Evolutionary conservation across 73 alveolate species (phyloP), one percentile per base, ranked within the genome.

Genomic region (Paramecium bursaria): DNA sequence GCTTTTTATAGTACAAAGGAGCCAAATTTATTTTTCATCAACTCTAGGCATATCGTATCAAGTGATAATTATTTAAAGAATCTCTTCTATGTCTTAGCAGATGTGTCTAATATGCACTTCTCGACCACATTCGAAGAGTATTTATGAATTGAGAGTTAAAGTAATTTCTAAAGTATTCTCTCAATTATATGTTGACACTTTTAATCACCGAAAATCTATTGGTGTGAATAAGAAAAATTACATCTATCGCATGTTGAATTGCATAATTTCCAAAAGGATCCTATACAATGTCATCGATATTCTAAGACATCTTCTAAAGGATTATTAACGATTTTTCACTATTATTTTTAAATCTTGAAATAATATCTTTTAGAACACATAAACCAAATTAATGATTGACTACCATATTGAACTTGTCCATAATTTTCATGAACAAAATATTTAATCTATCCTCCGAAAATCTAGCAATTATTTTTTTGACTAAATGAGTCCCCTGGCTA

Each of bases 191-290:
- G 55, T 7, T 17, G 22, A 9, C 82, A 67, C 21, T 67, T 67
- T 22, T 67, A 3, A 67, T 67, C 82, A 2, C 82, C 82, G 11
- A 25, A 67, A 25, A 42, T 47, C 82, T 67, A 39, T 6, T 0
- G 7, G 15, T 3, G 9, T 22, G n/a, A 42, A 11, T 15, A 3
- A 14, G 21, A 35, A 55, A 27, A 26, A 7, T 26, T 57, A 67
- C 82, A 67, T 67, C 82, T 2, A 67, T 67, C 17, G 35, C 82
- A 39, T 67, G 82, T 67, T 67, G 11, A 1, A 67, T 47, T 3
- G 57, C 82, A 67, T 67, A 67, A 35, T 67, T 67, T 19, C 82
- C 82, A 67, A 35, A 67, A 17, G 82, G 82, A 39, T 67, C 82
- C 50, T 67, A 15, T 21, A 67, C 82, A 0, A 67, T 39, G 3